These are phyloP conservation scores for Cucurbita maxima DNA, from an alignment of 306 rosid species.

Conservation along the genomic window DNA sequence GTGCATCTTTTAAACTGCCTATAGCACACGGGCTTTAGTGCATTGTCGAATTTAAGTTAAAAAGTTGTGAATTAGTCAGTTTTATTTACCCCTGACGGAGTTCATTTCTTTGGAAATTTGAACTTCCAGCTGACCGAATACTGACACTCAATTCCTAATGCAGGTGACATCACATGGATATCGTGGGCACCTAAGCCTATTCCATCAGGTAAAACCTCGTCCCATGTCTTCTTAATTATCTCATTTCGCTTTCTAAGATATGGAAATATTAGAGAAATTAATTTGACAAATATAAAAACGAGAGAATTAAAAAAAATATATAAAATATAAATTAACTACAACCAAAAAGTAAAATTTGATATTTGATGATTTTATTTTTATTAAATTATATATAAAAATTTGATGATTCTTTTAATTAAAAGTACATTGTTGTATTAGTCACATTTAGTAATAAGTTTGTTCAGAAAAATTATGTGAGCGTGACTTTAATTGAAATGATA, in stretches of 20 bases:
- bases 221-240: not conserved
- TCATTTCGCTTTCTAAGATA: not conserved
- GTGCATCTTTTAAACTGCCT: not conserved
- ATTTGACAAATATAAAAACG: not conserved
- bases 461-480: not conserved
- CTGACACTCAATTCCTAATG: conserved; percentile 5
- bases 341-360: not conserved
- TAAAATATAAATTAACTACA: not conserved
- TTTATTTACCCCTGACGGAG: not conserved
- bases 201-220: conserved; percentile 37
- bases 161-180: conserved; percentile 80
- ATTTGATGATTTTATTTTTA: not conserved
- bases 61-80: not conserved
- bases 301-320: not conserved
- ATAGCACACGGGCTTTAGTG: not conserved
- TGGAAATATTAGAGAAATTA: not conserved
- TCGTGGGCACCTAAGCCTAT: conserved; percentile 69
- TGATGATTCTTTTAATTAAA: not conserved
- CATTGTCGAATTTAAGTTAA: not conserved
- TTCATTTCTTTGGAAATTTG: not conserved
- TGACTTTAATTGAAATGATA: not conserved
- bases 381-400: not conserved
- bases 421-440: not conserved
- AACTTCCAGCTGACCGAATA: not conserved
- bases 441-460: not conserved